Conservation (phyloP, 2,329 filamentous ascomycete genomes). For the Talaromyces marneffei region DNA sequence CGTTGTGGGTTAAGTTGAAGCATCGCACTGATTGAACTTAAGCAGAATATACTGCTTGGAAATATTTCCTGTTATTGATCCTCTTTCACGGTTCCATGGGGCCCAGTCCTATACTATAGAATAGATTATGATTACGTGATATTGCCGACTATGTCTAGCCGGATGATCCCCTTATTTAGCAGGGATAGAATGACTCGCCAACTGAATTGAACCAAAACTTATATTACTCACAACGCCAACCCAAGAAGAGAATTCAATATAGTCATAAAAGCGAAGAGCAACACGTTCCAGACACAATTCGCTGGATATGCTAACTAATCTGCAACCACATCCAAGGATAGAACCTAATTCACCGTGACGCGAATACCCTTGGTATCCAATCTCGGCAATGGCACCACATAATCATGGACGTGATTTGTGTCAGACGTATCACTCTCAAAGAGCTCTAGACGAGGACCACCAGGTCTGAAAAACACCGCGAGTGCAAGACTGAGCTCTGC, state of each 20-base stretch:
- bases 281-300: neutral
- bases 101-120: neutral
- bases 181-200: neutral
- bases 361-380: conserved; percentile 21
- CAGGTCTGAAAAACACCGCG: conserved; percentile 19
- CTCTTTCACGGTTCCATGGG: neutral
- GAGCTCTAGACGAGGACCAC: conserved; percentile 18
- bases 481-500: conserved; percentile 22
- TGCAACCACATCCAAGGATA: neutral
- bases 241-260: neutral
- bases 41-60: neutral
- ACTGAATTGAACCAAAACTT: neutral
- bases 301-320: neutral
- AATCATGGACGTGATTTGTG: conserved; percentile 21
- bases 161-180: too few species aligned
- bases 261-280: too few species aligned
- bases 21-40: neutral
- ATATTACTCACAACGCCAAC: neutral
- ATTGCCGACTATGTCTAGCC: neutral
- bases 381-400: conserved; percentile 19
- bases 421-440: conserved; percentile 20
- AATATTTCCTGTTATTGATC: neutral
- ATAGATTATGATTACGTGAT: neutral
- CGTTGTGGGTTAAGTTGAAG: conserved; percentile 2
- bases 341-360: conserved; percentile 16